Percentiles rank a stretch among this genome's conserved stretches.
Evolutionary conservation across 306 rosid species (phyloP).

Genomic region (Cucurbita argyrosperma): DNA sequence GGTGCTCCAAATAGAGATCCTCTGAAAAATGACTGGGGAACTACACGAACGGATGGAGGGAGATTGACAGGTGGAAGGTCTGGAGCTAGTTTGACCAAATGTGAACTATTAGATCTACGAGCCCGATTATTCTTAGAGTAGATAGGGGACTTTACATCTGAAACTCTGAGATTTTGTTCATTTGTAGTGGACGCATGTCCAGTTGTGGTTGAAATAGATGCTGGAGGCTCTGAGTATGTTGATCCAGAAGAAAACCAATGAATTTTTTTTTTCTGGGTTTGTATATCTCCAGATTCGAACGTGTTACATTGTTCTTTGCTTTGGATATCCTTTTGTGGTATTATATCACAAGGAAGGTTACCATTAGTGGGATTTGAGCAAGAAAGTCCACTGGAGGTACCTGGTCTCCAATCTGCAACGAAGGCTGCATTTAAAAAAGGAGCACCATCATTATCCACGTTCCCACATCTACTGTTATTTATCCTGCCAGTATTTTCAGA

Average conservation of each 20-base stretch:
- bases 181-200: slow-evolving; percentile 20
- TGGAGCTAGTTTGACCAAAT: slow-evolving; percentile 72
- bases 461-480: slow-evolving; percentile 20
- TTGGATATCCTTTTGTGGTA: slow-evolving; percentile 19
- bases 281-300: slow-evolving; percentile 25
- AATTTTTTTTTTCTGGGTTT: slow-evolving; percentile 24
- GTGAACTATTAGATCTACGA: slow-evolving; percentile 34
- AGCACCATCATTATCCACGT: slow-evolving; percentile 37
- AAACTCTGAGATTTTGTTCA: slow-evolving; percentile 25
- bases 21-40: slow-evolving; percentile 62
- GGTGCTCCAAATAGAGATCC: slow-evolving; percentile 37
- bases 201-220: slow-evolving; percentile 25
- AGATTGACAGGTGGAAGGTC: slow-evolving; percentile 89
- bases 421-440: slow-evolving; percentile 67
- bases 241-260: slow-evolving; percentile 21
- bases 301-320: slow-evolving; percentile 13
- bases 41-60: slow-evolving; percentile 78
- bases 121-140: slow-evolving; percentile 39
- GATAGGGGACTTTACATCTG: slow-evolving; percentile 21
- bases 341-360: slow-evolving; percentile 24
- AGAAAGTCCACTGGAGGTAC: slow-evolving; percentile 23
- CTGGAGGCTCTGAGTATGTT: slow-evolving; percentile 26
- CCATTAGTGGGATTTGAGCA: slow-evolving; percentile 23
- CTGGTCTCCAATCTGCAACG: slow-evolving; percentile 82
- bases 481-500: slow-evolving; percentile 34